A percentile compares a stretch with the other conserved stretches of the same genome.
These are phyloP conservation scores for Ganoderma multipileum DNA, from an alignment of 1,284 basidiomycete species.

Conservation along the genomic window DNA sequence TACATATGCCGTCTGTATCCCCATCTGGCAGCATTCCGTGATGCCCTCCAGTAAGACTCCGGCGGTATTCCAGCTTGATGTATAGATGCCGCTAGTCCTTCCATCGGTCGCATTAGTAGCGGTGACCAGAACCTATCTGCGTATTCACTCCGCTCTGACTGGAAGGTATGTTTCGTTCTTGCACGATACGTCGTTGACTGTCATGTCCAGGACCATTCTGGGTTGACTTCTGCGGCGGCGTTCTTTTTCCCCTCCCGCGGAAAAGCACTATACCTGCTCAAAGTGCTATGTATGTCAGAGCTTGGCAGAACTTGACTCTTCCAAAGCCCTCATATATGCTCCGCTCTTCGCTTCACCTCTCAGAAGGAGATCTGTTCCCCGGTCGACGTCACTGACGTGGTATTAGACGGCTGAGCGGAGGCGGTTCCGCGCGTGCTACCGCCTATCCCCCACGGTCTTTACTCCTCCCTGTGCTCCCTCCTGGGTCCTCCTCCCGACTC, in stretches of 20 bases:
- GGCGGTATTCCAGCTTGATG: neutral
- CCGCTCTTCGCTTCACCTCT: conserved; percentile 8
- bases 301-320: neutral
- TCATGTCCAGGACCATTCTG: neutral
- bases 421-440: neutral
- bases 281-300: neutral
- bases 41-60: neutral
- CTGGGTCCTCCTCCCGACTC: neutral
- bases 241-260: neutral
- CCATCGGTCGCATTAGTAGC: conserved; percentile 2
- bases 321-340: neutral
- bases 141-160: neutral
- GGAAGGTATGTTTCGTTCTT: neutral
- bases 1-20: neutral
- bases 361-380: conserved; percentile 5
- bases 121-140: neutral
- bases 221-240: neutral
- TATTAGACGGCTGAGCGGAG: conserved; percentile 1
- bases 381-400: conserved; percentile 6
- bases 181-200: neutral
- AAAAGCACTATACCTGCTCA: neutral
- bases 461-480: conserved; percentile 1
- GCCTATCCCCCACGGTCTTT: conserved; percentile 6
- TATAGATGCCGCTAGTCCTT: neutral
- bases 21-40: neutral